Evolutionary conservation across 495 filamentous ascomycete genomes (phyloP).

Genomic region (Ramalina intermedia): DNA sequence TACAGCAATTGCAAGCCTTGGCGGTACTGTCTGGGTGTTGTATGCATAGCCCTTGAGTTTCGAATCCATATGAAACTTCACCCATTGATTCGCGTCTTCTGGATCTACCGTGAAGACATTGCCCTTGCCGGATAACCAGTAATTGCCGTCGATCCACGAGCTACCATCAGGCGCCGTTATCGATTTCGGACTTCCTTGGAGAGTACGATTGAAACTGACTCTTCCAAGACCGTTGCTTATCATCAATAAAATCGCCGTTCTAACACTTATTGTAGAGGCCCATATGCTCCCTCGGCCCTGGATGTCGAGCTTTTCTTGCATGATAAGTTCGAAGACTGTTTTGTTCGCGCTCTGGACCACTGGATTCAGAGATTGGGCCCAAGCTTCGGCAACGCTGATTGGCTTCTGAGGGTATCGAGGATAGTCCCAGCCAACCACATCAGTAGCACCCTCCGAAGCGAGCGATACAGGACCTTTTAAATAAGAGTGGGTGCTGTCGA

Average conservation of each 20-base stretch:
- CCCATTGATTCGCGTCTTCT: conserved; percentile 7
- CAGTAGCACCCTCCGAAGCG: too few relatives aligned
- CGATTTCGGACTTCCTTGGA: conserved; percentile 8
- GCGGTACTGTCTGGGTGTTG: conserved; percentile 3
- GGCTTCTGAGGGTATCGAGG: neutral
- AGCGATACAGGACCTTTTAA: too few relatives aligned
- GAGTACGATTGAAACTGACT: neutral
- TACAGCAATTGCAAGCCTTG: conserved; percentile 8
- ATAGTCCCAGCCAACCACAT: neutral
- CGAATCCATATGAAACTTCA: conserved; percentile 8
- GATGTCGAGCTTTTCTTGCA: neutral
- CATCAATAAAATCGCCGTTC: too few relatives aligned
- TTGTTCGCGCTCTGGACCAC: neutral
- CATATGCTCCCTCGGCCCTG: too few relatives aligned
- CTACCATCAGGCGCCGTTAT: neutral
- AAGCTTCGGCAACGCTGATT: neutral
- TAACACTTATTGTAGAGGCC: too few relatives aligned
- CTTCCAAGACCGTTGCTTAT: conserved; percentile 10
- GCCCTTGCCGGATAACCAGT: conserved; percentile 9
- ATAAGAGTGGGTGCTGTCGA: too few relatives aligned
- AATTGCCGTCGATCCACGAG: neutral
- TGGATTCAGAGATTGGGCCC: conserved; percentile 10
- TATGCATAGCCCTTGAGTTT: conserved; percentile 10
- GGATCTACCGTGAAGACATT: conserved; percentile 11
- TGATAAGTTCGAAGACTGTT: conserved; percentile 1